Evolutionary conservation across 495 filamentous ascomycete genomes (phyloP).

Genomic region (Podospora tetraspora): DNA sequence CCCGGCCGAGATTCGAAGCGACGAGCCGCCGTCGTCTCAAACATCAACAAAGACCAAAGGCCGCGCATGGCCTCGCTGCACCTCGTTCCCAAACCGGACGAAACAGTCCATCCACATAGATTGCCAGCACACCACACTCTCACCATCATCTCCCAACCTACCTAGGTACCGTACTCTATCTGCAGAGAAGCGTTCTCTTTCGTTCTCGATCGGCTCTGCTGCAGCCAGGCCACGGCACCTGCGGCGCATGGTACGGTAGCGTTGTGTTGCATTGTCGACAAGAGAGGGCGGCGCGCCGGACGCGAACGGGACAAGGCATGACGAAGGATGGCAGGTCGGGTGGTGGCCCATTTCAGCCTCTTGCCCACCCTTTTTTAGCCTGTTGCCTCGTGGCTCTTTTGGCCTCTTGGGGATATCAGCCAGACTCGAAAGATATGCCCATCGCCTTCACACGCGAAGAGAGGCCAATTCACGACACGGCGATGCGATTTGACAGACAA

Average conservation of each 20-base stretch:
- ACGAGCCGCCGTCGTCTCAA: neutral
- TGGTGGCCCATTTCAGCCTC: conserved; percentile 1
- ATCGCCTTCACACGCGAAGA: neutral
- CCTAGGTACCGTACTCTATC: conserved; percentile 1
- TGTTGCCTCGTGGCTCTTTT: neutral
- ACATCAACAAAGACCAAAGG: neutral
- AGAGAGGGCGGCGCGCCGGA: neutral
- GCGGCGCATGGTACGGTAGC: neutral
- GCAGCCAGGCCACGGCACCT: neutral
- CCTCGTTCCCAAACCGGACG: conserved; percentile 7
- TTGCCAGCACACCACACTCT: conserved; percentile 5
- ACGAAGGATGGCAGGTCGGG: conserved; percentile 4
- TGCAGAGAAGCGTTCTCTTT: neutral
- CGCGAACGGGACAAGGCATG: neutral
- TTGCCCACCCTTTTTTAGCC: conserved; percentile 1
- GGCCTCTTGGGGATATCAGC: neutral
- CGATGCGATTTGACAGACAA: neutral
- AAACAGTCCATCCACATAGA: conserved; percentile 1
- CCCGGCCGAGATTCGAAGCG: neutral
- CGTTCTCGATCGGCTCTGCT: neutral
- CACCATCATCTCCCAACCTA: neutral
- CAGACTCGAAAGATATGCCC: neutral
- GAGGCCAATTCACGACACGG: neutral
- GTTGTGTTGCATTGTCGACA: neutral
- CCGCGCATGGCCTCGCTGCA: neutral